A percentile compares a stretch with the other conserved stretches of the same genome.
phyloP scores from a whole-genome alignment of 139 green algal genomes.

The Micractinium sp. region DNA sequence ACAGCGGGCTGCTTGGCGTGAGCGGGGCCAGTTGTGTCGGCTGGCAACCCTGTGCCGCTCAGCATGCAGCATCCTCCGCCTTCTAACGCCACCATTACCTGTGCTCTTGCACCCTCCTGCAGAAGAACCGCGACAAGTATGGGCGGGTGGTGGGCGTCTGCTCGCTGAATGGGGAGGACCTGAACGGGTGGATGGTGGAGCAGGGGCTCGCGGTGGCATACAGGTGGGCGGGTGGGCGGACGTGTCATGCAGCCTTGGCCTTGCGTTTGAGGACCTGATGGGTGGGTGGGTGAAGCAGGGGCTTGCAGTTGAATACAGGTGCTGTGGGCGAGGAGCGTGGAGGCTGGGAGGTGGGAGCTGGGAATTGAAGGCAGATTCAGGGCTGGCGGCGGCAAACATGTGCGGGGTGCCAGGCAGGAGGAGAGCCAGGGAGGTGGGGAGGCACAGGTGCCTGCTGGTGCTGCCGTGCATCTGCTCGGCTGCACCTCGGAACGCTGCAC shows the following conservation, averaged over 20 bases:
- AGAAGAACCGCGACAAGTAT: constrained; percentile 76
- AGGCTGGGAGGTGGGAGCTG: not conserved
- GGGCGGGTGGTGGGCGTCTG: constrained; percentile 72
- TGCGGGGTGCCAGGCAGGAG: too few relatives aligned
- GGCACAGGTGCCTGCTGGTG: too few relatives aligned
- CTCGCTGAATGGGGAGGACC: constrained; percentile 46
- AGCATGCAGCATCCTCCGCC: too few relatives aligned
- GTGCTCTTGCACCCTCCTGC: not conserved
- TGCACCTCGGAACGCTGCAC: not conserved
- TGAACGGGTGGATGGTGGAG: constrained; percentile 76
- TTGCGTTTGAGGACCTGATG: not conserved
- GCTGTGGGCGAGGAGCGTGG: not conserved
- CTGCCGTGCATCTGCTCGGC: not conserved
- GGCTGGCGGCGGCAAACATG: too few relatives aligned
- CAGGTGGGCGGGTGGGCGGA: constrained; percentile 32
- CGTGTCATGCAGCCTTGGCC: too few relatives aligned
- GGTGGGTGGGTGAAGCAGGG: not conserved
- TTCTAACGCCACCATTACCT: too few relatives aligned
- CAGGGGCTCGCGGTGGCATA: constrained; percentile 84
- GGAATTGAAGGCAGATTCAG: too few relatives aligned
- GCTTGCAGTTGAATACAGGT: too few relatives aligned
- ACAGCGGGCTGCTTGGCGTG: too few relatives aligned
- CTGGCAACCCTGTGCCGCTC: too few relatives aligned
- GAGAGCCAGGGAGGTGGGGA: too few relatives aligned
- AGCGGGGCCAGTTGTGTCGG: too few relatives aligned